Base-by-base conservation (phyloP, 345 rosid genomes). In the Syzygium oleosum region DNA sequence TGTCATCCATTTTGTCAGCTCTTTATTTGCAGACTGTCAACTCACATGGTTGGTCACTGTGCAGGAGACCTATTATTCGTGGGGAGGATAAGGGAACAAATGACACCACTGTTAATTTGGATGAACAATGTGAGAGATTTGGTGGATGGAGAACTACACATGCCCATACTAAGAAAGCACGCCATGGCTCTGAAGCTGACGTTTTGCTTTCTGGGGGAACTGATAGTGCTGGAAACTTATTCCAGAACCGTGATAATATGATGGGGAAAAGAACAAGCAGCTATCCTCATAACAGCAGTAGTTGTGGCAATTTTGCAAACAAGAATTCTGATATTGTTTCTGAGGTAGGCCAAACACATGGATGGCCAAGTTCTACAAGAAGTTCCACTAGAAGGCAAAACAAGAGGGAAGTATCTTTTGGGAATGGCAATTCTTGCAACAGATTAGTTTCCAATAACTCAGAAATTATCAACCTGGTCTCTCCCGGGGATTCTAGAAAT, bases 91-190 rank as follows among this genome's bases (percentile, higher is more conserved):
- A 51, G 4, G n/a, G 86, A 56, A 34, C 58, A 38, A 84, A 58
- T 49, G 73, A 83, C 84, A 15, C 85, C 55, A 38, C 79, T 85
- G 90, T n/a, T 61, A 25, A 52, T 58, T 77, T 55, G 55, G 58
- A 49, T 86, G 63, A 78, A 51, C 65, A 85, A 52, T 87, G 43
- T 88, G 92, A 87, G 52, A 87, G 87, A 52, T 55, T 87, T 85
- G 90, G 91, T 89, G 93, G 94, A 53, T 98, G 99, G 98, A 91
- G 95, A 94, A 92, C 93, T 88, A 93, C 91, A 3, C 90, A 51
- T 61, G 49, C 19, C 49, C 83, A 73, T 73, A 25, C 83, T 38
- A 73, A 73, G 25, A 73, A 38, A 73, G 49, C 83, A 38, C 83
- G 89, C 79, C 91, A 22, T 54, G 61, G 85, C 85, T 85, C 79